Conservation (phyloP, 352 stramenopile species). For the Pythium chondricola region DNA sequence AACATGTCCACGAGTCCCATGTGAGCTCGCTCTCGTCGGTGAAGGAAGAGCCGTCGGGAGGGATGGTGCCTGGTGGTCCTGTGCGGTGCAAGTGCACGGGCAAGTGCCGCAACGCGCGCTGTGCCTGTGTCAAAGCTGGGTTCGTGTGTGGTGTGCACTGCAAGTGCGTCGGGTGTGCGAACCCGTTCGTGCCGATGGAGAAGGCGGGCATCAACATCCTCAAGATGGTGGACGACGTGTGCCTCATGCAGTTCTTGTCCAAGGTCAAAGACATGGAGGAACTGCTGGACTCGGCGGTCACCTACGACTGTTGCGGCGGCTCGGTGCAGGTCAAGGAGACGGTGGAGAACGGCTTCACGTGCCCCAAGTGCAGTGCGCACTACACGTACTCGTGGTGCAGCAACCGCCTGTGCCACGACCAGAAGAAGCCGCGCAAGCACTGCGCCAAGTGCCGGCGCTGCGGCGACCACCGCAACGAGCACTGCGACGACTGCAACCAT, state of each 20-base stretch:
- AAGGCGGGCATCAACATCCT: constrained; percentile 60
- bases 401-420: constrained; percentile 61
- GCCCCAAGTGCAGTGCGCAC: constrained; percentile 42
- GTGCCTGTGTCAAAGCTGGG: constrained; percentile 72
- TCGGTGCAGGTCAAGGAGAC: constrained; percentile 63
- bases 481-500: constrained; percentile 77
- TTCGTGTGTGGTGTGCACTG: constrained; percentile 73
- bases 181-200: constrained; percentile 74
- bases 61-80: neutral
- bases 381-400: constrained; percentile 84
- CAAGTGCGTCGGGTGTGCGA: constrained; percentile 74
- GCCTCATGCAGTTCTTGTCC: constrained; percentile 77
- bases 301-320: constrained; percentile 55
- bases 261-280: constrained; percentile 84
- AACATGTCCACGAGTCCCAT: neutral
- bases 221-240: constrained; percentile 62
- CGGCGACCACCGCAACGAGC: constrained; percentile 73
- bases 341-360: constrained; percentile 54
- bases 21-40: neutral
- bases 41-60: constrained; percentile 5
- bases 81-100: constrained; percentile 77
- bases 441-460: constrained; percentile 74
- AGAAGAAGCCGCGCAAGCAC: constrained; percentile 76
- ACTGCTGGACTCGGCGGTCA: constrained; percentile 59
- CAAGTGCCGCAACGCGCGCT: constrained; percentile 79